Base-by-base conservation (phyloP, 1,284 basidiomycete species). In the Heliocybe sulcata region DNA sequence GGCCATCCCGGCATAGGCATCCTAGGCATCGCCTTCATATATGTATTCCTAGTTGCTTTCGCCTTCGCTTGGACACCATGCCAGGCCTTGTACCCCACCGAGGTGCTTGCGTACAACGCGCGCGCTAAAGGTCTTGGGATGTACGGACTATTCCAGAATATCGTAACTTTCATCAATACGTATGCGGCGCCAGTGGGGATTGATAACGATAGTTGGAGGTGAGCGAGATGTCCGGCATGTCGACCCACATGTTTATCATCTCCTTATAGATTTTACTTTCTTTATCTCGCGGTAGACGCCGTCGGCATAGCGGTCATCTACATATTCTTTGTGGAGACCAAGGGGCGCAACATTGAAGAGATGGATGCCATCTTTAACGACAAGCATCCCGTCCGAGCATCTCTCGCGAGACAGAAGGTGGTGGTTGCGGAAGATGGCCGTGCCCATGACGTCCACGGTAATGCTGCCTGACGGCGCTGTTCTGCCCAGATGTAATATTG, bases 71-170 rank as follows among this genome's bases (percentile, higher is more conserved):
- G 60, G 58, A 59, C 56, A 20, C 61, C 61, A 12, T 57, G 55
- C 35, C 60, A 61, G 50, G 58, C 58, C 8, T 54, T 63, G 0
- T 63, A 61, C 33, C 61, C 62, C 2, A 55, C 55, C 10, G 61
- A 63, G 45, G 62, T 60, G 16, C 50, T 62, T 1, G 52, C 58
- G 12, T 60, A 58, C 51, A 63, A 60, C 42, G 25, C 59, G 1
- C 57, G 61, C 11, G 61, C 59, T 20, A 62, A 61, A 38, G 62
- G 60, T 19, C 51, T 62, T 33, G 61, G 57, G 10, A 19, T 60
- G 35, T 56, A 54, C 22, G 58, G 55, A 3, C 55, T 60, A 19
- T 59, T 57, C 49, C 52, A 60, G 19, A 60, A 57, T 35, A 57
- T 60, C 42, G 55, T 60, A 33, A 55, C 50, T 22, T 62, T 62